These are phyloP conservation scores for Penicillium egyptiacum DNA, from an alignment of 495 filamentous ascomycete species.

Conservation along the genomic window DNA sequence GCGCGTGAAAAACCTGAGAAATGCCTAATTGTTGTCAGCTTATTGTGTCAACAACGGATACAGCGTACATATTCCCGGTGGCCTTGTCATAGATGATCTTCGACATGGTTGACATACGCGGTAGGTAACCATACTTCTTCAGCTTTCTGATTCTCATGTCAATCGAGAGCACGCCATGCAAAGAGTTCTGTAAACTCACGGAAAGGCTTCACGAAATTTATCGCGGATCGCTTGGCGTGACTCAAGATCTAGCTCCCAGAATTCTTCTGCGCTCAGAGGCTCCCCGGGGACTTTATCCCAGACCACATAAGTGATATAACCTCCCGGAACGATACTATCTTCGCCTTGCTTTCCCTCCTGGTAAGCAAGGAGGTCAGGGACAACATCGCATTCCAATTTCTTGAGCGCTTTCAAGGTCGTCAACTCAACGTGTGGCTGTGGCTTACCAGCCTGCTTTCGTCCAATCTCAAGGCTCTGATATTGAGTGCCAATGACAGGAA, in stretches of 20 bases:
- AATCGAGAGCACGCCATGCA: background rate
- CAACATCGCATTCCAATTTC: conserved; percentile 3
- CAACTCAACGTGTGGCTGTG: conserved; percentile 1
- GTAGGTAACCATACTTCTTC: background rate
- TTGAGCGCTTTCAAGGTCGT: conserved; percentile 6
- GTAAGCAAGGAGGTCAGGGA: conserved; percentile 14
- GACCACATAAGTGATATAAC: conserved; percentile 10
- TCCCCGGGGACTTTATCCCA: conserved; percentile 18
- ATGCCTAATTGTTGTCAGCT: conserved; percentile 3
- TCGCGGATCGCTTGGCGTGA: conserved; percentile 7
- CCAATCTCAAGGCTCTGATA: conserved; percentile 1
- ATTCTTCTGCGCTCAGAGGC: conserved; percentile 6
- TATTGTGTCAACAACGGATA: conserved; percentile 5
- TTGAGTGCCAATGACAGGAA: conserved; percentile 16
- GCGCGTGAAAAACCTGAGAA: conserved; percentile 8
- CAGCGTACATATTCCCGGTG: background rate
- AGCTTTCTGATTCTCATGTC: background rate
- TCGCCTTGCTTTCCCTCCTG: conserved; percentile 6
- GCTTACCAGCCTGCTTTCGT: conserved; percentile 7
- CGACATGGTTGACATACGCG: background rate
- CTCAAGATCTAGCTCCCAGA: conserved; percentile 13
- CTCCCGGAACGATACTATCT: conserved; percentile 11
- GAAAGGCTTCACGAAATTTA: conserved; percentile 9
- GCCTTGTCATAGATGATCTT: background rate
- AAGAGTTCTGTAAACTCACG: background rate